A percentile compares a stretch with the other conserved stretches of the same genome.
Conservation (phyloP, 805 yeast genomes). For the Cyberlindnera maclurae region DNA sequence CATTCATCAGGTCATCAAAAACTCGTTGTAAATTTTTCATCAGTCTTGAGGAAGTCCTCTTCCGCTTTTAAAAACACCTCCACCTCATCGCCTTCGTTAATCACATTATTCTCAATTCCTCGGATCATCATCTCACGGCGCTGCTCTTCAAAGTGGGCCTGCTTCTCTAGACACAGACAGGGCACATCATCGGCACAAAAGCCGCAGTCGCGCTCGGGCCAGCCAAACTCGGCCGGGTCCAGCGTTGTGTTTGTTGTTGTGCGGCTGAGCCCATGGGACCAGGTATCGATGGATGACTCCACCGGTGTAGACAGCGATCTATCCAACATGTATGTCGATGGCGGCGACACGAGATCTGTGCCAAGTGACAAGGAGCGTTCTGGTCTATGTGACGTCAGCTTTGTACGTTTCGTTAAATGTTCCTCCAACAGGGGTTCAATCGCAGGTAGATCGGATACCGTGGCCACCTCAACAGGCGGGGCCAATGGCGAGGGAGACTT, state of each 20-base stretch:
- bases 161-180: constrained; percentile 15
- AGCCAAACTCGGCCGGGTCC: constrained; percentile 12
- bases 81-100: constrained; percentile 9
- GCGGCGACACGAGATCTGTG: constrained; percentile 11
- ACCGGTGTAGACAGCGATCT: constrained; percentile 2
- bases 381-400: constrained; percentile 2
- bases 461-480: background rate
- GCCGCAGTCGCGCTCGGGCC: constrained; percentile 12
- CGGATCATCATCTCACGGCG: constrained; percentile 5
- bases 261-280: constrained; percentile 3
- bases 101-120: constrained; percentile 3
- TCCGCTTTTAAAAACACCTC: constrained; percentile 2
- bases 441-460: constrained; percentile 8
- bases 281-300: too few relatives aligned
- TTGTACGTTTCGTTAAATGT: constrained; percentile 10
- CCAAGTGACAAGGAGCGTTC: constrained; percentile 15
- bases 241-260: constrained; percentile 19
- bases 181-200: constrained; percentile 11
- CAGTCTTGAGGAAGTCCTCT: constrained; percentile 1
- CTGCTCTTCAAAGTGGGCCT: background rate
- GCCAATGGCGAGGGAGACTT: constrained; percentile 22
- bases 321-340: constrained; percentile 2
- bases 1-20: constrained; percentile 9
- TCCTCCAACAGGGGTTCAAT: constrained; percentile 8
- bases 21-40: constrained; percentile 11